phyloP scores from a whole-genome alignment of 1,139 yeast species.

The Candida frijolesensis region DNA sequence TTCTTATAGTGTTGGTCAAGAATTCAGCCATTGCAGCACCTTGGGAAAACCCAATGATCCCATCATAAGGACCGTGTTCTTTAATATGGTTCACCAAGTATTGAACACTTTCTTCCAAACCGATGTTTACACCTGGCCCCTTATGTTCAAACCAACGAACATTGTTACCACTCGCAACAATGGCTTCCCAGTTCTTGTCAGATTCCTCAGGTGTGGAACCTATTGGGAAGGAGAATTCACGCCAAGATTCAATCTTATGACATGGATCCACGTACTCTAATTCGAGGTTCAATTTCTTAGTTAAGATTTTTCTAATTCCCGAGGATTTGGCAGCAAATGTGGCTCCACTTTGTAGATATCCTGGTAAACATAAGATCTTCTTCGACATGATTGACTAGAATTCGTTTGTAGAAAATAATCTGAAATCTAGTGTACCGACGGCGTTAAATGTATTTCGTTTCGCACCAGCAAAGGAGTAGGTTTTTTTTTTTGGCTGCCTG shows the following conservation, averaged over 20 bases:
- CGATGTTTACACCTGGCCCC: conserved; percentile 32
- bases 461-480: neutral
- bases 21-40: conserved; percentile 85
- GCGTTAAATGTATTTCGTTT: neutral
- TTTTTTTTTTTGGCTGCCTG: neutral
- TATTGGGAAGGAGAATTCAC: conserved; percentile 32
- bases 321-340: conserved; percentile 78
- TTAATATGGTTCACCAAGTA: conserved; percentile 58
- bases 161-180: conserved; percentile 51
- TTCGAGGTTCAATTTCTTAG: conserved; percentile 53
- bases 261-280: conserved; percentile 44
- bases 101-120: conserved; percentile 31
- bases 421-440: neutral
- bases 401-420: neutral
- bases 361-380: conserved; percentile 42
- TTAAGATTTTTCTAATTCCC: conserved; percentile 71
- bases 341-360: conserved; percentile 65
- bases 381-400: conserved; percentile 5
- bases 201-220: conserved; percentile 30
- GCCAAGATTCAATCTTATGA: conserved; percentile 24
- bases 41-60: conserved; percentile 88
- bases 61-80: conserved; percentile 83
- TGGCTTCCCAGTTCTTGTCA: conserved; percentile 25
- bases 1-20: conserved; percentile 45
- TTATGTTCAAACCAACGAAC: conserved; percentile 48